phyloP scores from a whole-genome alignment of 2,329 filamentous ascomycete genomes.

The Hypoxylon sp. region DNA sequence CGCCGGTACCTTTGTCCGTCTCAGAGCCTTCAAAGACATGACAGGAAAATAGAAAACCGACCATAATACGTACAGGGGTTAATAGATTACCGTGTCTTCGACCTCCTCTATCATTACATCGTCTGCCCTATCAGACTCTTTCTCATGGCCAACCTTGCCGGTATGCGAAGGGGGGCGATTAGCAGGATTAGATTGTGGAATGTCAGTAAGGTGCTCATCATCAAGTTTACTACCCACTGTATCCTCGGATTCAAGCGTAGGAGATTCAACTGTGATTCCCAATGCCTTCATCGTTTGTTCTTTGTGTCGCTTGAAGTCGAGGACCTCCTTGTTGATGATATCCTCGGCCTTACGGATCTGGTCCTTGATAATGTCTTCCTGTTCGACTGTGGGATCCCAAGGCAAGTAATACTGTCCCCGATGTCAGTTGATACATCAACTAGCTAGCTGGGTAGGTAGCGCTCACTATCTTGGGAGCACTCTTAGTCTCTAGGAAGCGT shows the following conservation, averaged over 20 bases:
- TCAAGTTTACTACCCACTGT: slow-evolving; percentile 62
- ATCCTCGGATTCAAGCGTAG: slow-evolving; percentile 56
- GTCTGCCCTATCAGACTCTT: slow-evolving; percentile 75
- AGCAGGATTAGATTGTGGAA: slow-evolving; percentile 57
- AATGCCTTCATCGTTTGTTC: slow-evolving; percentile 60
- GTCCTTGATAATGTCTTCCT: slow-evolving; percentile 78
- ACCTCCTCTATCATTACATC: slow-evolving; percentile 87
- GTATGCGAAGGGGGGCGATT: slow-evolving; percentile 53
- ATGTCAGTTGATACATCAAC: slow-evolving; percentile 16
- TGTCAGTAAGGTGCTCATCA: slow-evolving; percentile 58
- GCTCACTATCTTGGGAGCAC: slow-evolving; percentile 81
- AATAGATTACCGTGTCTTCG: slow-evolving; percentile 94
- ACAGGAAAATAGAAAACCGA: slow-evolving; percentile 14
- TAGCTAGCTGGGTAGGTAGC: background rate
- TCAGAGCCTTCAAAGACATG: slow-evolving; percentile 22
- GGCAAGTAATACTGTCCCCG: slow-evolving; percentile 83
- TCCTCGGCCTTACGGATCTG: slow-evolving; percentile 78
- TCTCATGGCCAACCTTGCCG: slow-evolving; percentile 55
- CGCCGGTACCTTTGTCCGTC: slow-evolving; percentile 26
- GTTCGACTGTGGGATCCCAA: slow-evolving; percentile 78
- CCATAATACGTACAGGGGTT: slow-evolving; percentile 40
- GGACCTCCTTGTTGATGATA: slow-evolving; percentile 74
- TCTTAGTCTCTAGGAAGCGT: slow-evolving; percentile 78
- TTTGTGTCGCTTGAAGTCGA: slow-evolving; percentile 71
- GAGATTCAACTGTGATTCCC: slow-evolving; percentile 52